A percentile compares a stretch with the other conserved stretches of the same genome.
These are phyloP conservation scores for Cercophora sp. DNA, from an alignment of 495 filamentous ascomycete genomes.

Conservation along the genomic window DNA sequence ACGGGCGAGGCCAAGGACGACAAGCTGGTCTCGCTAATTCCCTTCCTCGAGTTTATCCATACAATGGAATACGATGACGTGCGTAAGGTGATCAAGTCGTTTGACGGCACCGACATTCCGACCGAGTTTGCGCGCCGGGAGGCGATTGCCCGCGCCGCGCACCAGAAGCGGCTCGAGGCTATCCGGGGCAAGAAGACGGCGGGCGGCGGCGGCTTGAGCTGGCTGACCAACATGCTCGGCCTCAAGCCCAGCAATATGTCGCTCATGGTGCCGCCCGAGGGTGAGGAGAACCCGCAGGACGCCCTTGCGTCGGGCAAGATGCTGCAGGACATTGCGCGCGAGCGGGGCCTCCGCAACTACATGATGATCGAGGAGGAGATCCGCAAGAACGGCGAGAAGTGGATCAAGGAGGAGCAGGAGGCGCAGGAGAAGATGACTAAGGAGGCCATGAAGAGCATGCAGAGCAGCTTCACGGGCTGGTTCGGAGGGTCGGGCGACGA, in stretches of 20 bases:
- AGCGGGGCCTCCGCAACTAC: constrained; percentile 86
- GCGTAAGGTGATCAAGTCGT: constrained; percentile 78
- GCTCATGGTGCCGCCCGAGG: constrained; percentile 53
- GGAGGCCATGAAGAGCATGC: constrained; percentile 83
- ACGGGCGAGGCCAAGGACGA: constrained; percentile 75
- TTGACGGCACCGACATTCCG: constrained; percentile 80
- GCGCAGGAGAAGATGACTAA: constrained; percentile 53
- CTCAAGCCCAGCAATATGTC: constrained; percentile 59
- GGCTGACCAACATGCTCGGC: constrained; percentile 67
- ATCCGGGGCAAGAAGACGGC: constrained; percentile 56
- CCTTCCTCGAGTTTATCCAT: constrained; percentile 93
- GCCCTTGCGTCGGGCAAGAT: constrained; percentile 88
- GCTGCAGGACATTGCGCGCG: constrained; percentile 85
- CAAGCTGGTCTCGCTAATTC: constrained; percentile 80
- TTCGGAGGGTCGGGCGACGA: constrained; percentile 27
- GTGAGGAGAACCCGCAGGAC: constrained; percentile 65
- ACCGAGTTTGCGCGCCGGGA: constrained; percentile 87
- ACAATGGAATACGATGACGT: constrained; percentile 89
- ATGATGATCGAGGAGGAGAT: constrained; percentile 84
- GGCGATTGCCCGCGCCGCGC: constrained; percentile 71
- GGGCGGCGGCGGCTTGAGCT: constrained; percentile 49
- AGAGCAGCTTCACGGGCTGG: constrained; percentile 47
- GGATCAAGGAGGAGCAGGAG: constrained; percentile 91
- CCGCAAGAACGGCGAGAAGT: constrained; percentile 84
- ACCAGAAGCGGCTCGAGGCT: constrained; percentile 69